Percentiles rank a stretch among this genome's conserved stretches.
These are phyloP conservation scores for Lophium mytilinum DNA, from an alignment of 495 filamentous ascomycete genomes.

Conservation along the genomic window DNA sequence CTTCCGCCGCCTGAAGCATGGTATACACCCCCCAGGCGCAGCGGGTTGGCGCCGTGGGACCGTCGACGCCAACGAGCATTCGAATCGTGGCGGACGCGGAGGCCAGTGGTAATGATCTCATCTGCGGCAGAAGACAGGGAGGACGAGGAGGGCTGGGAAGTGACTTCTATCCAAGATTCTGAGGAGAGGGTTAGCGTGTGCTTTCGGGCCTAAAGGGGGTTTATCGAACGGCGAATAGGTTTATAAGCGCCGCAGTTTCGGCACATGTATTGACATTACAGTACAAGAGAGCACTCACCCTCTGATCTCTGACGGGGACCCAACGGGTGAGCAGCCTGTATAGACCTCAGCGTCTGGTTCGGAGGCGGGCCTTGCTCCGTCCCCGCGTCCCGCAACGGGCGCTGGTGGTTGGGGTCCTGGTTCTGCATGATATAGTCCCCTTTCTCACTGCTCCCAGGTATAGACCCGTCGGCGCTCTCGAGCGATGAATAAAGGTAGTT, in stretches of 20 bases:
- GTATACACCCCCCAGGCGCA: slow-evolving; percentile 5
- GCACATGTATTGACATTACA: neutral
- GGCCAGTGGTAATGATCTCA: slow-evolving; percentile 79
- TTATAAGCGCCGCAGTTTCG: neutral
- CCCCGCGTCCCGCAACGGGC: neutral
- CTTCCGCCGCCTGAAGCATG: slow-evolving; percentile 43
- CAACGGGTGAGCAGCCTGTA: neutral
- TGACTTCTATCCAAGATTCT: slow-evolving; percentile 97
- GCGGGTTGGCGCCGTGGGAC: slow-evolving; percentile 34
- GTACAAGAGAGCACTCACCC: neutral
- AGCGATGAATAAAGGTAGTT: no score
- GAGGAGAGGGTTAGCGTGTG: slow-evolving; percentile 18
- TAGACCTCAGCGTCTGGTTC: neutral
- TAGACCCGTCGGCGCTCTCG: no score
- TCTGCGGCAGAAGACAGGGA: slow-evolving; percentile 76
- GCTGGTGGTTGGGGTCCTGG: neutral
- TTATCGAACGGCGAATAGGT: neutral
- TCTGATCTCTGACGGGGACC: neutral
- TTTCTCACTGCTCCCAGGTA: no score
- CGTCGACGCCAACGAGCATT: slow-evolving; percentile 43
- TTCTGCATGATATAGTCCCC: neutral
- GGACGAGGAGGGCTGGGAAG: slow-evolving; percentile 87
- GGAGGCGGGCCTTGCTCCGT: neutral
- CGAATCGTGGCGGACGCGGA: slow-evolving; percentile 58
- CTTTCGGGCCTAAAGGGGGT: neutral